Evolutionary conservation across 75 land plant species (phyloP).

Genomic region (Isoetes taiwanensis): DNA sequence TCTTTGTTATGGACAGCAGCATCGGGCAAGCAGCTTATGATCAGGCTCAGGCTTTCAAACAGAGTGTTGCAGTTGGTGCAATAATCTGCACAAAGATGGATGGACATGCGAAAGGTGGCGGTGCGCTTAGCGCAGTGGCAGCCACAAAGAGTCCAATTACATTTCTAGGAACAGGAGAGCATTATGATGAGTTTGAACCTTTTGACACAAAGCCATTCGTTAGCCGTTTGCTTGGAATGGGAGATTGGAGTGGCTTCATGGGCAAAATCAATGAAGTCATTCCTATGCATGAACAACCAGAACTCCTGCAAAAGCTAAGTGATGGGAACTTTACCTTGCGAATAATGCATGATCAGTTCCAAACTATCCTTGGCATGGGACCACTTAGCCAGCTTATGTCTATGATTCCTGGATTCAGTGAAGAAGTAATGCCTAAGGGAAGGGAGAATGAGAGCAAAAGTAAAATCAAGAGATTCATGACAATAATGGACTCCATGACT

Average conservation of each 20-base stretch:
- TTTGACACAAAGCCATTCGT: constrained; percentile 99
- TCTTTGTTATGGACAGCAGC: constrained; percentile 99
- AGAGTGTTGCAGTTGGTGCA: constrained; percentile 96
- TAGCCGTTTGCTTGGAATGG: constrained; percentile 94
- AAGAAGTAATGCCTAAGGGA: constrained; percentile 84
- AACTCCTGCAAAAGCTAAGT: constrained; percentile 80
- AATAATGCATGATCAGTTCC: constrained; percentile 96
- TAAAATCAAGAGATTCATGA: constrained; percentile 83
- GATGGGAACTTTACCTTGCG: constrained; percentile 88
- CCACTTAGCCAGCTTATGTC: constrained; percentile 96
- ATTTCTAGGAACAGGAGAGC: constrained; percentile 96
- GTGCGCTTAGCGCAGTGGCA: constrained; percentile 99
- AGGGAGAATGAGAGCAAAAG: constrained; percentile 91
- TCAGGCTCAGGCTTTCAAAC: constrained; percentile 98
- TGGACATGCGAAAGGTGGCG: constrained; percentile 99
- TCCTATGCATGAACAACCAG: constrained; percentile 94
- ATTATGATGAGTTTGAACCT: constrained; percentile 97
- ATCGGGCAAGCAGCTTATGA: constrained; percentile 98
- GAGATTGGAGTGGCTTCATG: constrained; percentile 99
- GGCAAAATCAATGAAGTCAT: constrained; percentile 98
- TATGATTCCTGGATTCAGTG: constrained; percentile 87
- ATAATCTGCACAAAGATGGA: constrained; percentile 99
- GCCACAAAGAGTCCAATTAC: constrained; percentile 98
- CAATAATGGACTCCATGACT: constrained; percentile 99
- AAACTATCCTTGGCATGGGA: constrained; percentile 91